These are phyloP conservation scores for Withania somnifera DNA, from an alignment of 305 asterid species.

Conservation along the genomic window DNA sequence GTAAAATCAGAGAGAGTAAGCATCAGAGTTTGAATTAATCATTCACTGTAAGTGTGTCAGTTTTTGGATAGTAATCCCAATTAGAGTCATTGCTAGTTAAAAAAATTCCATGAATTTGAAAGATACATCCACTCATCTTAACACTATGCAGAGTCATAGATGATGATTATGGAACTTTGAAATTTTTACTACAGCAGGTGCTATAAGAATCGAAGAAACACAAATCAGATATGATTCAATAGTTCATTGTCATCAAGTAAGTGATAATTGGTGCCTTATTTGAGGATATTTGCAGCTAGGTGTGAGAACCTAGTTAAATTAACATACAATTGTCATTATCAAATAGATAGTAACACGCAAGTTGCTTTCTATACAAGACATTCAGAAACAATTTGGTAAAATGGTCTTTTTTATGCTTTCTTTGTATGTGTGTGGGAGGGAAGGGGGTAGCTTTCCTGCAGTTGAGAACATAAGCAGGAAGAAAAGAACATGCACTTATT, in stretches of 20 bases:
- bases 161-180: neutral
- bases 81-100: neutral
- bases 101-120: neutral
- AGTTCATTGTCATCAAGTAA: neutral
- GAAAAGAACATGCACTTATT: neutral
- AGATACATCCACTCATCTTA: neutral
- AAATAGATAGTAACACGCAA: neutral
- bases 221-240: neutral
- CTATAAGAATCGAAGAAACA: neutral
- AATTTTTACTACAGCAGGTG: neutral
- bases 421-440: neutral
- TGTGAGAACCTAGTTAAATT: neutral
- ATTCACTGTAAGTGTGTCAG: neutral
- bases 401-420: neutral
- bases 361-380: neutral
- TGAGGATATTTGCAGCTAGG: neutral
- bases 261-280: neutral
- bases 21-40: constrained; percentile 22
- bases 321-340: neutral
- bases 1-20: constrained; percentile 35
- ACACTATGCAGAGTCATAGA: neutral
- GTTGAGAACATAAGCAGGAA: neutral
- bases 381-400: neutral
- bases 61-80: neutral
- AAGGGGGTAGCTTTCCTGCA: neutral